These are phyloP conservation scores for Hamamelis virginiana DNA, from an alignment of 164 flowering plant genomes.

Conservation along the genomic window DNA sequence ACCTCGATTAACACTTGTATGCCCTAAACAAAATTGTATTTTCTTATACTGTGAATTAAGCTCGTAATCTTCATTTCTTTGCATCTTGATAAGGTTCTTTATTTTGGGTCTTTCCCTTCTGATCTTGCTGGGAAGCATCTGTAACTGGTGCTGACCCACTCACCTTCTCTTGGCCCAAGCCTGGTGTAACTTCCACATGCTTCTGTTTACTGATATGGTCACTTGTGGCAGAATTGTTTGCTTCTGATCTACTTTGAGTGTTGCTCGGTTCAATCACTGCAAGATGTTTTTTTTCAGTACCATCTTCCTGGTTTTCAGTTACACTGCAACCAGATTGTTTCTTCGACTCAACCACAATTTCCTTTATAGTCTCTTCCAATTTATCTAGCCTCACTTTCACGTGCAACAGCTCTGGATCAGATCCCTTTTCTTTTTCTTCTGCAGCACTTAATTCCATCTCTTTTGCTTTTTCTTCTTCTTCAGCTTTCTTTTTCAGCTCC, in stretches of 20 bases:
- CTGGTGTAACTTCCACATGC: slow-evolving; percentile 6
- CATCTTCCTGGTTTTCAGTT: slow-evolving; percentile 13
- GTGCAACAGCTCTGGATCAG: slow-evolving; percentile 45
- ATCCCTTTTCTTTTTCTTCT: slow-evolving; percentile 30
- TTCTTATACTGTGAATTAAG: too few species aligned
- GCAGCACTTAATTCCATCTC: slow-evolving; percentile 36
- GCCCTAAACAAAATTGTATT: too few species aligned
- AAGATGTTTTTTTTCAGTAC: slow-evolving; percentile 15
- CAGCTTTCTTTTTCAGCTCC: slow-evolving; percentile 54
- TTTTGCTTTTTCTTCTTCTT: slow-evolving; percentile 59
- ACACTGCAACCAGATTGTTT: slow-evolving; percentile 20
- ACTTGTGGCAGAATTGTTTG: slow-evolving; percentile 16
- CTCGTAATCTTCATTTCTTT: neutral
- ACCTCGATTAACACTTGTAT: too few species aligned
- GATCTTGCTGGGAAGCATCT: slow-evolving; percentile 19
- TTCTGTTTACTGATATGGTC: slow-evolving; percentile 7
- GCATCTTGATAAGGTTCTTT: slow-evolving; percentile 7
- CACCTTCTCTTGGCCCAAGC: neutral
- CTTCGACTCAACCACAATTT: slow-evolving; percentile 55
- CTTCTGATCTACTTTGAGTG: slow-evolving; percentile 10
- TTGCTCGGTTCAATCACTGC: neutral
- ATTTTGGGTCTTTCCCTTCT: slow-evolving; percentile 11
- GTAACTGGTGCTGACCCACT: slow-evolving; percentile 5
- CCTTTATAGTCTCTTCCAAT: slow-evolving; percentile 65
- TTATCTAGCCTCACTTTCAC: slow-evolving; percentile 68